Evolutionary conservation across 176 grass and related monocot genomes (phyloP).

Genomic region (Bolboschoenus planiculmis): DNA sequence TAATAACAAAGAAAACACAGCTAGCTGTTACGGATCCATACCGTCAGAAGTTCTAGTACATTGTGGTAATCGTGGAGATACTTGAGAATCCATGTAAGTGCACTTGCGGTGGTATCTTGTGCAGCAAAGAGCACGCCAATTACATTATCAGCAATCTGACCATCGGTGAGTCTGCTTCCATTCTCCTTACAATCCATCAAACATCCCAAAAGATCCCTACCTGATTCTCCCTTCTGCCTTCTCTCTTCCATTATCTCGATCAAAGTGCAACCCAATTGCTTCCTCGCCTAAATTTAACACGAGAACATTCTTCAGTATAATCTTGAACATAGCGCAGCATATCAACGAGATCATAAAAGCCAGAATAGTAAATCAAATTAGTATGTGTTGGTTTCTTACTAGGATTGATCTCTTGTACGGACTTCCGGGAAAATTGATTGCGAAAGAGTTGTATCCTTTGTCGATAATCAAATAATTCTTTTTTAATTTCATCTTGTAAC

Average conservation of each 20-base stretch:
- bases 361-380: too few relatives aligned
- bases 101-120: constrained; percentile 95
- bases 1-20: neutral
- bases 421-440: constrained; percentile 60
- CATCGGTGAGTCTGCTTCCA: constrained; percentile 44
- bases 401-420: constrained; percentile 64
- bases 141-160: constrained; percentile 83
- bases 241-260: constrained; percentile 67
- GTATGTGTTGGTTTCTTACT: constrained; percentile 44
- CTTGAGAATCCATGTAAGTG: constrained; percentile 94
- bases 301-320: neutral
- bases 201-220: constrained; percentile 56
- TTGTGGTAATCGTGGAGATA: constrained; percentile 77
- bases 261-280: constrained; percentile 46
- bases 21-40: neutral
- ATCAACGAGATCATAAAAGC: too few relatives aligned
- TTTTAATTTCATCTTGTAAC: constrained; percentile 46
- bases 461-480: constrained; percentile 69
- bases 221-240: constrained; percentile 28
- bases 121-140: constrained; percentile 95
- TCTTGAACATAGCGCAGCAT: neutral
- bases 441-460: constrained; percentile 97
- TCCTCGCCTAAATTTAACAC: constrained; percentile 45
- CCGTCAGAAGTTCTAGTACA: constrained; percentile 34
- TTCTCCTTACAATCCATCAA: constrained; percentile 52